These are phyloP conservation scores for Lathyrus oleraceus DNA, from an alignment of 306 rosid genomes.

Conservation along the genomic window DNA sequence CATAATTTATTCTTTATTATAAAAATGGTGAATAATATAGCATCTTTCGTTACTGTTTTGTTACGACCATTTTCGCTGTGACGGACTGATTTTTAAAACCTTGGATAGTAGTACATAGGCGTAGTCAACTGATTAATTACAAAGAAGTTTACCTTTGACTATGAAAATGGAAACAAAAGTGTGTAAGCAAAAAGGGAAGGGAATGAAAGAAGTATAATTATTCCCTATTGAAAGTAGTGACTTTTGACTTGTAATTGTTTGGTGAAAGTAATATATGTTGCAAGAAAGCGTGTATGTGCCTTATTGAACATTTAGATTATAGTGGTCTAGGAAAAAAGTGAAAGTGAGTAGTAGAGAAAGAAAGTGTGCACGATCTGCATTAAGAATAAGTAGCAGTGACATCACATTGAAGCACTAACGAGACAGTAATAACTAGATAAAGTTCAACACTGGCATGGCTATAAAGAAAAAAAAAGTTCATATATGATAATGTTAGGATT, in stretches of 20 bases:
- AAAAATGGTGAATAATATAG: too few species aligned
- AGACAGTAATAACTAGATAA: conserved; percentile 19
- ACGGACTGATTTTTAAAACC: too few species aligned
- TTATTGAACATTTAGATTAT: conserved; percentile 34
- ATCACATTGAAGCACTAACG: conserved; percentile 24
- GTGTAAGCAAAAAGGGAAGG: conserved; percentile 40
- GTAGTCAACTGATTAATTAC: conserved; percentile 20
- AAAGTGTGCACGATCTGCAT: conserved; percentile 34
- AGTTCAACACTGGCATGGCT: conserved; percentile 2
- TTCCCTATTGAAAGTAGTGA: conserved; percentile 50
- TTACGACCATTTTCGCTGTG: too few species aligned
- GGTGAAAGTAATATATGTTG: conserved; percentile 51
- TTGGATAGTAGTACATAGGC: not conserved
- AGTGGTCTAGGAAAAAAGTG: conserved; percentile 47
- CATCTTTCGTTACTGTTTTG: too few species aligned
- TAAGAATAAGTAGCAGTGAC: conserved; percentile 26
- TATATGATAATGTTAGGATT: not conserved
- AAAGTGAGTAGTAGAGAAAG: conserved; percentile 24
- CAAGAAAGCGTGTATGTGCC: conserved; percentile 44
- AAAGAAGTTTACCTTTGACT: conserved; percentile 43
- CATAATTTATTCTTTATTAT: too few species aligned
- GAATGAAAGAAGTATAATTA: conserved; percentile 44
- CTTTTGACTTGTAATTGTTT: conserved; percentile 67
- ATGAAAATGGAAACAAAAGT: conserved; percentile 42
- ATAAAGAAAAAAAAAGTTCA: not conserved